Evolutionary conservation across 2,329 filamentous ascomycete species (phyloP).

Genomic region (Rutstroemia sp.): DNA sequence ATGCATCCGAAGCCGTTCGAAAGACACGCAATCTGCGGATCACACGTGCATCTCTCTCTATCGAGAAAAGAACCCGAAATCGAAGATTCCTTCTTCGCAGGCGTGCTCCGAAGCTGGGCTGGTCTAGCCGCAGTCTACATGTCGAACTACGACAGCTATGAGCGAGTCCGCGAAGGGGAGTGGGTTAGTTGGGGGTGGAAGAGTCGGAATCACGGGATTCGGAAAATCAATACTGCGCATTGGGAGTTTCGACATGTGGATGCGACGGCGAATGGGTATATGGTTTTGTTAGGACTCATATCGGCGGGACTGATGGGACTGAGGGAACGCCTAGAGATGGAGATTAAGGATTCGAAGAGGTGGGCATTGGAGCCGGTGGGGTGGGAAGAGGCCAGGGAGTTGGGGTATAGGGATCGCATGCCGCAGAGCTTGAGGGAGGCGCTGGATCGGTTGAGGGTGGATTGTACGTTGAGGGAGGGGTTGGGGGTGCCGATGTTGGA

Average conservation of each 20-base stretch:
- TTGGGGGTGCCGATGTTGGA: constrained; percentile 44
- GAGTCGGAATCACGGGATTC: constrained; percentile 67
- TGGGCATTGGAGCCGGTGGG: constrained; percentile 43
- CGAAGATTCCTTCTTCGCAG: background rate
- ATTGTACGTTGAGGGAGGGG: constrained; percentile 37
- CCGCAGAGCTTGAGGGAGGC: constrained; percentile 48
- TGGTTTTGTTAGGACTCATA: constrained; percentile 55
- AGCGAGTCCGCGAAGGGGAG: constrained; percentile 57
- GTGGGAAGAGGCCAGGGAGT: constrained; percentile 35
- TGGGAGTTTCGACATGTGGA: constrained; percentile 75
- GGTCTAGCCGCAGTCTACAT: constrained; percentile 36
- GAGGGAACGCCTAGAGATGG: constrained; percentile 33
- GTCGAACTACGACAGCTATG: constrained; percentile 43
- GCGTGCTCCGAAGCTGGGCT: background rate
- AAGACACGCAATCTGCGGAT: background rate
- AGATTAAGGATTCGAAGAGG: constrained; percentile 41
- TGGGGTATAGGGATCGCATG: constrained; percentile 47
- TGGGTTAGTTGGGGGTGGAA: constrained; percentile 75
- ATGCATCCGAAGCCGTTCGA: constrained; percentile 59
- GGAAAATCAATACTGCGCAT: constrained; percentile 56
- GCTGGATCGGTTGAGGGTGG: constrained; percentile 40
- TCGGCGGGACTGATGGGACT: constrained; percentile 52
- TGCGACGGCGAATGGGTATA: constrained; percentile 70
- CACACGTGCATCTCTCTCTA: background rate
- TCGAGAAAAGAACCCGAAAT: background rate